Base-by-base conservation (phyloP, 257 asterid species). In the Solanum sejunctum region DNA sequence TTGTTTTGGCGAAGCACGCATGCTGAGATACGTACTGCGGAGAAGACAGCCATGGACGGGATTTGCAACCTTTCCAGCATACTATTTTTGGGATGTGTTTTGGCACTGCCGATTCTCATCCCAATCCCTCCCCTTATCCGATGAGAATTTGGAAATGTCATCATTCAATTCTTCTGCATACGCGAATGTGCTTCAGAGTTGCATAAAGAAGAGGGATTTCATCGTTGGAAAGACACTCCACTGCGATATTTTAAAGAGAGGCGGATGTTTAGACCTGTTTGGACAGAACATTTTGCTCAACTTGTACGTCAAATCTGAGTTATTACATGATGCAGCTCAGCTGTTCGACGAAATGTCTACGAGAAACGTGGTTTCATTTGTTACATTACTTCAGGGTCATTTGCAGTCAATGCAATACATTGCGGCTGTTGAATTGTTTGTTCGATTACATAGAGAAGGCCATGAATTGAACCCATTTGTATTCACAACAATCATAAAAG, bases 221-320 rank as follows among this genome's bases (percentile, higher is more conserved):
- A 39, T 26, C 0, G 13, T 18, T 5, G 92, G 88, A 36, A 88
- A 85, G 61, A 71, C 87, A 67, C 21, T 86, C 26, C 92, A 88
- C 51, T 86, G 87, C 23, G 87, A 89, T 11, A 81, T 83, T 12
- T 10, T 86, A 10, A 89, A 88, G 77, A 84, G 87, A 75, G 92
- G 88, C 12, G 85, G 70, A 23, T 85, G 85, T 28, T 77, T 89
- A 69, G 99, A 94, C 89, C 81, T 96, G 60, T 94, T 93, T 86
- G 95, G 93, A 21, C 88, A 87, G 80, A 96, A 94, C 86, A 88
- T 94, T 86, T 84, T 96, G 92, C 86, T 94, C 0, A 93, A 91
- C 26, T 41, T 83, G 15, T 88, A 97, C 9, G 66, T 83, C 51
- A 82, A 88, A 85, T 64, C 55, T 71, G 80, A 88, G 57, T 61